Conservation (phyloP, 805 yeast genomes). For the Peterozyma xylosa region DNA sequence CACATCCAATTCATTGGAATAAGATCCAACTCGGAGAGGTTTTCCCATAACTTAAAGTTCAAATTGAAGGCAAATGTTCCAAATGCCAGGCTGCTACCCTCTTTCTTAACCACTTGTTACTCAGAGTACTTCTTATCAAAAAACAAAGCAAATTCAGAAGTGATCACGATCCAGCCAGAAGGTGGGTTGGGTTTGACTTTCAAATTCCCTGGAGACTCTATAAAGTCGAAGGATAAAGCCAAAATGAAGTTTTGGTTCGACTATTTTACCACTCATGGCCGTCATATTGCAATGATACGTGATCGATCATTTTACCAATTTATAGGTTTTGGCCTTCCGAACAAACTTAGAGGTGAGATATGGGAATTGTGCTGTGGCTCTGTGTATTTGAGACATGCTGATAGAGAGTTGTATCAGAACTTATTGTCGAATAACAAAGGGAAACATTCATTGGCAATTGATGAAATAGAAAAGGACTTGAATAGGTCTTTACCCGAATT, state of each 20-base stretch:
- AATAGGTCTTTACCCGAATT: conserved; percentile 94
- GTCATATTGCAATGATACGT: conserved; percentile 68
- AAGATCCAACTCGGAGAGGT: conserved; percentile 70
- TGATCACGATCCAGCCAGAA: conserved; percentile 46
- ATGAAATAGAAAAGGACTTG: conserved; percentile 93
- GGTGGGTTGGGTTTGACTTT: conserved; percentile 85
- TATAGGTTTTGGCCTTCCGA: conserved; percentile 90
- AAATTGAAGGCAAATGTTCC: conserved; percentile 56
- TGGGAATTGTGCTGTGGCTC: conserved; percentile 95
- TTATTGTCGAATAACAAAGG: conserved; percentile 56
- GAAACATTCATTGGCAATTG: conserved; percentile 74
- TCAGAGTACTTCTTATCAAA: conserved; percentile 76
- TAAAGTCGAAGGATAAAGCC: conserved; percentile 67
- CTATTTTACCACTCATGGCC: conserved; percentile 74
- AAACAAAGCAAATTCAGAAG: conserved; percentile 36
- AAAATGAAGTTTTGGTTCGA: conserved; percentile 94
- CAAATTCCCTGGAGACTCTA: conserved; percentile 87
- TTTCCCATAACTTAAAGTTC: conserved; percentile 61
- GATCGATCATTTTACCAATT: conserved; percentile 76
- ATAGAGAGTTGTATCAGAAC: conserved; percentile 50
- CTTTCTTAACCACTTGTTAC: conserved; percentile 65
- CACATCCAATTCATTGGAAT: conserved; percentile 73
- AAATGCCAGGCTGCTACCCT: conserved; percentile 52
- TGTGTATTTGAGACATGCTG: conserved; percentile 60
- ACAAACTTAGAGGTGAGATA: conserved; percentile 86